Conservation (phyloP, 768 basidiomycete species). For the Russula sp. region DNA sequence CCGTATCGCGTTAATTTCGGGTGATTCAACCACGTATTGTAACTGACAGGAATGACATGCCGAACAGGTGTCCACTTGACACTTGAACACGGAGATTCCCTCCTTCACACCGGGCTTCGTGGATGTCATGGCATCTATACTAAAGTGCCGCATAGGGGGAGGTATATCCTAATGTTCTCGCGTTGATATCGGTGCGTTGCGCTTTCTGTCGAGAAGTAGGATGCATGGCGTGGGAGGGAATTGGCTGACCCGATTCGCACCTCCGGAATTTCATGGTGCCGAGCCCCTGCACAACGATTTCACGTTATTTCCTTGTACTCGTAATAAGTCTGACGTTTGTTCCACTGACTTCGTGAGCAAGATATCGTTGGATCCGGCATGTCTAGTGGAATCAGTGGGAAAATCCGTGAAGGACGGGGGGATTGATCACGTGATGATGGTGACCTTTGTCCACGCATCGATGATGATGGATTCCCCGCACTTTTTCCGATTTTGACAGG, state of each 20-base stretch:
- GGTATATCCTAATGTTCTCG: conserved; percentile 5
- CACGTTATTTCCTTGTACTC: not conserved
- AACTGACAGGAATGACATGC: not conserved
- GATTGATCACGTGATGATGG: conserved; percentile 22
- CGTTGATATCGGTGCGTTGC: conserved; percentile 2
- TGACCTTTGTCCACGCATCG: too few species aligned
- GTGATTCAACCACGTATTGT: not conserved
- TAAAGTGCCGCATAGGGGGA: not conserved
- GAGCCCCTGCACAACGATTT: not conserved
- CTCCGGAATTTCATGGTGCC: not conserved
- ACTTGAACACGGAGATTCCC: not conserved
- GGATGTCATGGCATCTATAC: not conserved
- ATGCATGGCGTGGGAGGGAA: not conserved
- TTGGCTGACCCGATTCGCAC: not conserved
- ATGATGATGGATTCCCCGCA: too few species aligned
- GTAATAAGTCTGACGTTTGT: conserved; percentile 3
- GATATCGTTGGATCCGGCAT: too few species aligned
- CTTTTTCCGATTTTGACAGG: conserved; percentile 14
- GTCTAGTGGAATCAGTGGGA: not conserved
- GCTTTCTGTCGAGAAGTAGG: conserved; percentile 5
- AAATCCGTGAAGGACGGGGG: not conserved
- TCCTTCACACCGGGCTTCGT: not conserved
- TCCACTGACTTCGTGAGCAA: not conserved
- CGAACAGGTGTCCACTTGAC: not conserved
- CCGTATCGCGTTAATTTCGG: too few species aligned